Evolutionary conservation across 352 stramenopile species (phyloP), one percentile per base, ranked within the genome.

Genomic region (Pythium scleroteichum): DNA sequence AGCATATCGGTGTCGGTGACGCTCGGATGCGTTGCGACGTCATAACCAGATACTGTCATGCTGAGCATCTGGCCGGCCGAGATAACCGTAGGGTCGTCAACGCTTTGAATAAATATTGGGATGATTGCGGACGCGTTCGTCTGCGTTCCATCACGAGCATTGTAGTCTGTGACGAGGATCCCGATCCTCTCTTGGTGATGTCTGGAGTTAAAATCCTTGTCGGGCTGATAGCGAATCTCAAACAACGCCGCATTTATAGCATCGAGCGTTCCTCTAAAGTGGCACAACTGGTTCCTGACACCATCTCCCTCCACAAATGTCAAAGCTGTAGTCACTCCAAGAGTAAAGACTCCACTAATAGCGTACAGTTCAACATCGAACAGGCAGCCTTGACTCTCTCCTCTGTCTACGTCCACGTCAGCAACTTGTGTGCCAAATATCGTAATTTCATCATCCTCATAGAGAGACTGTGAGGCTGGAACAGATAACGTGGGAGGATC

Each of bases 151-250:
- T 92, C 82, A 4, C 78, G 71, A 42, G 65, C 62, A 40, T 92
- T 92, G 44, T 73, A 75, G 50, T 92, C 83, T 16, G 64, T 68
- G 14, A 90, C 72, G 17, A 62, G 69, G 33, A 92, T 75, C 14
- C 77, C 72, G 5, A 95, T 68, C 17, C 63, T 59, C 45, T 95
- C 85, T 4, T 42, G 17, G 35, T 95, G 83, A 13, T 87, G 80
- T 1, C 69, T 65, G 0, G 75, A 84, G 42, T 92, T 95, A 57
- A 88, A 95, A 22, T 95, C 69, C 47, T 69, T 71, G 45, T 94
- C 76, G 3, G 86, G 82, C 40, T 53, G 63, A 58, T 95, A 95
- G 19, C 67, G 73, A 33, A 95, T 73, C 47, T 92, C 75, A n/a
- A 90, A 88, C 0, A 95, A 52, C 22, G 86, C 86, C 1, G 59